Evolutionary conservation across 1,139 yeast species (phyloP).

Genomic region (Saccharomyces hybrid): DNA sequence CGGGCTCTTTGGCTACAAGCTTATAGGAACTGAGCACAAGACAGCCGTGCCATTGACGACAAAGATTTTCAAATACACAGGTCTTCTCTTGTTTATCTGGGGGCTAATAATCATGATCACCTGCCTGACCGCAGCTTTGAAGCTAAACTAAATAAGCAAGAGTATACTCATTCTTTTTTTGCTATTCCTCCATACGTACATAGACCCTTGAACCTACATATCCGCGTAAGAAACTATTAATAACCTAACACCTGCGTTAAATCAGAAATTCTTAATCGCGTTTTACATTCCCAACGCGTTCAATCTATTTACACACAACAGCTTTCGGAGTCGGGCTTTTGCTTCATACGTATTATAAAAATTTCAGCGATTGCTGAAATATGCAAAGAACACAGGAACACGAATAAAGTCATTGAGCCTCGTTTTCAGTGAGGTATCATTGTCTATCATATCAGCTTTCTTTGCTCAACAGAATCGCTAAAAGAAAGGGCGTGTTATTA

Average conservation of each 20-base stretch:
- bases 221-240: background rate
- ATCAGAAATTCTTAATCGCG: background rate
- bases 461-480: background rate
- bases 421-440: background rate
- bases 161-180: background rate
- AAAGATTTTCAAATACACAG: background rate
- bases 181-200: background rate
- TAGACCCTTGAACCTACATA: slow-evolving; percentile 1
- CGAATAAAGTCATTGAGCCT: background rate
- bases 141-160: background rate
- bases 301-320: background rate
- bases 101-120: slow-evolving; percentile 6
- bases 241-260: background rate
- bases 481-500: background rate
- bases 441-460: background rate
- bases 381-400: background rate
- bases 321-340: background rate
- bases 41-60: background rate
- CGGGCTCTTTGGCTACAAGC: slow-evolving; percentile 70
- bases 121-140: slow-evolving; percentile 5
- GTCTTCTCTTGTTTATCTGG: slow-evolving; percentile 1
- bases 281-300: background rate
- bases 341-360: background rate
- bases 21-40: slow-evolving; percentile 3
- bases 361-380: background rate